Evolutionary conservation across 2,329 filamentous ascomycete species (phyloP).

Genomic region (Aspergillus vadensis): DNA sequence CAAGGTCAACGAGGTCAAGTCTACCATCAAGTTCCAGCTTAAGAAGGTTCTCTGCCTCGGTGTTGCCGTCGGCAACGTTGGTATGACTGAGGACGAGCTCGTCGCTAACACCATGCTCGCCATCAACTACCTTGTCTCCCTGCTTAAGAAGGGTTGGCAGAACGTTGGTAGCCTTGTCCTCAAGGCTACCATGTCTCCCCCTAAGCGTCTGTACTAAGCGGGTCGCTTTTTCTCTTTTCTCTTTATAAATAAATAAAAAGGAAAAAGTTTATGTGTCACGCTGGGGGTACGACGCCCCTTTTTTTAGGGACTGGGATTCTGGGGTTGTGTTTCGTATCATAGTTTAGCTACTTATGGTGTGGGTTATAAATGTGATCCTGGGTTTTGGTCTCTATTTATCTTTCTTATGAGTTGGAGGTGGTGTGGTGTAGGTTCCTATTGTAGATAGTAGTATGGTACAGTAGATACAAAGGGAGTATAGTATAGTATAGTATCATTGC

Average conservation of each 20-base stretch:
- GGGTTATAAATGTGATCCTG: constrained; percentile 33
- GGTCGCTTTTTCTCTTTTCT: constrained; percentile 21
- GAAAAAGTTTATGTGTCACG: constrained; percentile 28
- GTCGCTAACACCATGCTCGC: constrained; percentile 99
- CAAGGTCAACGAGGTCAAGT: constrained; percentile 99
- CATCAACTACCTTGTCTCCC: constrained; percentile 99
- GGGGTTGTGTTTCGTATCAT: constrained; percentile 28
- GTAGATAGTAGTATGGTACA: not conserved
- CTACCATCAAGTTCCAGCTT: constrained; percentile 99
- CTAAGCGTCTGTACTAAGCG: constrained; percentile 92
- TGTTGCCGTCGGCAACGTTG: constrained; percentile 98
- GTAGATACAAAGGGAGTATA: not conserved
- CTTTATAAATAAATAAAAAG: too few relatives aligned
- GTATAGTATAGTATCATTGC: constrained; percentile 55
- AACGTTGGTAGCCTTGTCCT: constrained; percentile 99
- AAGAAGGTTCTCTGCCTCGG: constrained; percentile 99
- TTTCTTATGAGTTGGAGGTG: not conserved
- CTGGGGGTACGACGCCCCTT: constrained; percentile 18
- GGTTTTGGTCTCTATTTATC: constrained; percentile 28
- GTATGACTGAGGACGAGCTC: constrained; percentile 94
- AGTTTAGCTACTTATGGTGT: constrained; percentile 26
- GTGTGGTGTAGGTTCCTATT: not conserved
- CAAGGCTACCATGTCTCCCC: constrained; percentile 99
- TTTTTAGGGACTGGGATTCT: constrained; percentile 26
- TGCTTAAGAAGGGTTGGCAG: constrained; percentile 99